These are phyloP conservation scores for Chamaecyparis obtusa DNA, from an alignment of 75 land plant genomes.

Conservation along the genomic window DNA sequence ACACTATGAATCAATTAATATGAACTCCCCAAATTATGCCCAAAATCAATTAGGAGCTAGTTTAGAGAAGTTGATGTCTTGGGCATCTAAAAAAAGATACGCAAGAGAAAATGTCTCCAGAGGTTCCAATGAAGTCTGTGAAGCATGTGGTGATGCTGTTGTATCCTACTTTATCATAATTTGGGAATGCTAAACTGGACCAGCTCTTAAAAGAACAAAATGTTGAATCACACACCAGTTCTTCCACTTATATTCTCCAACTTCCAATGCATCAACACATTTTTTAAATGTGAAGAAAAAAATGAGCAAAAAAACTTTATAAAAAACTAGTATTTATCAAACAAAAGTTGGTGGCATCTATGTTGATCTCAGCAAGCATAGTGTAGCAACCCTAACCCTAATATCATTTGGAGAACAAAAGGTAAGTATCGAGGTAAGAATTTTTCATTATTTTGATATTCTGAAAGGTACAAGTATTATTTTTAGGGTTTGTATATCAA, in stretches of 20 bases:
- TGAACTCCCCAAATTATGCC: not conserved
- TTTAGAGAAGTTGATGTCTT: not conserved
- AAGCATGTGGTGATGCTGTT: slow-evolving; percentile 36
- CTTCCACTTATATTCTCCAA: not conserved
- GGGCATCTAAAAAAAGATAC: slow-evolving; percentile 16
- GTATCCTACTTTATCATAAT: slow-evolving; percentile 43
- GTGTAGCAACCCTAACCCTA: too few species aligned
- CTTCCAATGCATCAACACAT: not conserved
- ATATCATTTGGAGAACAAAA: too few species aligned
- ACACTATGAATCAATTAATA: not conserved
- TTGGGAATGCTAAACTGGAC: not conserved
- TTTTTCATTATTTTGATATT: too few species aligned
- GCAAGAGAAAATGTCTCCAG: slow-evolving; percentile 32
- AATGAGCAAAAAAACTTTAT: too few species aligned
- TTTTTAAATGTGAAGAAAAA: not conserved
- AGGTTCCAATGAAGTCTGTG: slow-evolving; percentile 31
- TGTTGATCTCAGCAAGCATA: too few species aligned
- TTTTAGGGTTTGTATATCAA: too few species aligned
- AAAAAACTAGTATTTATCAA: too few species aligned
- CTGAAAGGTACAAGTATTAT: too few species aligned
- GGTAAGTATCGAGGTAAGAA: too few species aligned
- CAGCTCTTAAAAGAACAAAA: not conserved
- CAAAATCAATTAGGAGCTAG: not conserved
- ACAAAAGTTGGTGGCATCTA: too few species aligned
- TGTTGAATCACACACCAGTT: not conserved